Percentiles rank a stretch among this genome's conserved stretches.
Conservation (phyloP, 192 early-diverging fungal genomes). For the Mortierella hygrophila region DNA sequence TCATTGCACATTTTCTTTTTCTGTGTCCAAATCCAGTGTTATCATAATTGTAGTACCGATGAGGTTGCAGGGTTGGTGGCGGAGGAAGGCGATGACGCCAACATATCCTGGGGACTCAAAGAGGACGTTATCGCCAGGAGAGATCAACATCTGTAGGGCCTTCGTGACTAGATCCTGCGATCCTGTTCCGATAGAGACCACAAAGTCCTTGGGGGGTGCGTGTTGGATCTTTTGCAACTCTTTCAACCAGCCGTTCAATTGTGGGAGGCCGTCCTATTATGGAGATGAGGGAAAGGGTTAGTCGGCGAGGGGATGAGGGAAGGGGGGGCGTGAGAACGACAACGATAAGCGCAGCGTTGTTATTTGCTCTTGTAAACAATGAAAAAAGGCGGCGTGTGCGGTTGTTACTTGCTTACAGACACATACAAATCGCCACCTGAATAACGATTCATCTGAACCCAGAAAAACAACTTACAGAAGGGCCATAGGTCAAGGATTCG, state of each 20-base stretch:
- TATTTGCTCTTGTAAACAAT: neutral
- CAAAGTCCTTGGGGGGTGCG: constrained; percentile 59
- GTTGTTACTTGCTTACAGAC: neutral
- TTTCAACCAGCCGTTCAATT: constrained; percentile 59
- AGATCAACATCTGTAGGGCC: constrained; percentile 66
- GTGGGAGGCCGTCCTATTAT: constrained; percentile 61
- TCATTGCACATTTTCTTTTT: neutral
- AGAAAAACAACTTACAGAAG: constrained; percentile 53
- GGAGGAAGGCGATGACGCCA: constrained; percentile 60
- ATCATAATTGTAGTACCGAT: constrained; percentile 49
- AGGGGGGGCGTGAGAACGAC: neutral
- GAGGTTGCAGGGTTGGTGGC: constrained; percentile 60
- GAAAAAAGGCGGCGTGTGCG: constrained; percentile 9
- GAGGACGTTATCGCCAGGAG: constrained; percentile 60
- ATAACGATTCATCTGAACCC: neutral
- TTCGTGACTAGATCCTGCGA: constrained; percentile 69
- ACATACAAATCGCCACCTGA: neutral
- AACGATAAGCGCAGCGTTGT: neutral
- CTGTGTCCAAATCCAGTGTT: neutral
- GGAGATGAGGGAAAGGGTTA: neutral
- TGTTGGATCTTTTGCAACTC: constrained; percentile 63
- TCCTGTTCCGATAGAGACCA: constrained; percentile 62
- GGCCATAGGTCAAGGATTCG: constrained; percentile 73
- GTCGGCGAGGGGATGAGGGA: neutral
- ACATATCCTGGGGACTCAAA: constrained; percentile 68